Base-by-base conservation (phyloP, 495 filamentous ascomycete species). In the Penicillium paxilli region DNA sequence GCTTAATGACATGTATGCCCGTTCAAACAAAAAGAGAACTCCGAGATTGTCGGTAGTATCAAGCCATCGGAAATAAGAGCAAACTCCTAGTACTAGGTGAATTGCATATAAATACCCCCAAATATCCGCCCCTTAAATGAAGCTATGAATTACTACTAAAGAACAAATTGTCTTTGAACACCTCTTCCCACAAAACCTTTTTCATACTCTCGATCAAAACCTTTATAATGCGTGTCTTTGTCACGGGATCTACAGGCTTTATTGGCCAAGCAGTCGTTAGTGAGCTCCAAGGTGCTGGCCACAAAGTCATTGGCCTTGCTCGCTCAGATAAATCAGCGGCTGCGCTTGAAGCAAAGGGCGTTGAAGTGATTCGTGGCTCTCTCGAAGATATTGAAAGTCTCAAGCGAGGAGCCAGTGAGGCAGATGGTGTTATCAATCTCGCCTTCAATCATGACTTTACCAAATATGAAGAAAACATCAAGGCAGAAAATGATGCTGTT, bases 221-320 rank as follows among this genome's bases (percentile, higher is more conserved):
- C 52, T 50, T 38, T 10, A 62, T 5, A 38, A 38, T 65, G 62
- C 62, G 45, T 22, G 52, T 80, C 58, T 80, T 82, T 51, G 65
- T 81, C 37, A 81, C 79, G 19, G 77, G 78, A 37, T 69, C 74
- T 7, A 68, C 72, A 35, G 77, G 77, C 63, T 77, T 69, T 48
- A 67, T 81, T 47, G 79, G 79, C 57, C 47, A 55, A 23, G 70
- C 70, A 6, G 66, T 79, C 11, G 65, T 73, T 22, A 52, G 73
- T 33, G 65, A 79, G 35, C 67, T 79, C 30, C 61, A 80, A 32
- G 26, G 49, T 5, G 50, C 57, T 20, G 74, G 75, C 17, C 75
- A 80, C 55, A 51, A 20, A 1, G 75, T 82, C 12, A 58, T 72
- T 19, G 79, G 63, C 10, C 74, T 81, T 42, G 71, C 69, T 6